Evolutionary conservation across 2,329 filamentous ascomycete species (phyloP).

Genomic region (Penicillium sp.): DNA sequence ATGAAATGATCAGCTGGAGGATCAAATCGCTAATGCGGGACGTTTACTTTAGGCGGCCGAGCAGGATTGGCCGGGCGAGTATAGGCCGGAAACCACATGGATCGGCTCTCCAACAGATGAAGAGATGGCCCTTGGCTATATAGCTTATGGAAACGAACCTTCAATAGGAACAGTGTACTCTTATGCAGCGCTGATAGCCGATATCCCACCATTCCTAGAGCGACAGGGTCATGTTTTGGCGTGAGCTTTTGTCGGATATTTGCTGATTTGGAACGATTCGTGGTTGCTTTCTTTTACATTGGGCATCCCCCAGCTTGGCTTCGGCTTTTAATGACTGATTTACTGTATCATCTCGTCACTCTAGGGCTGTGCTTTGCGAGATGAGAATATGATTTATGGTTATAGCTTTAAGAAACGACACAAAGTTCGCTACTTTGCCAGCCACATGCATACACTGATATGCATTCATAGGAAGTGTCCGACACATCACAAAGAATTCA

Average conservation of each 20-base stretch:
- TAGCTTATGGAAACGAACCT: conserved; percentile 25
- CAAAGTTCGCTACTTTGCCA: not conserved
- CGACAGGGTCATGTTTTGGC: not conserved
- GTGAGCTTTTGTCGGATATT: not conserved
- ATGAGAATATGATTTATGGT: not conserved
- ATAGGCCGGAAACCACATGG: conserved; percentile 19
- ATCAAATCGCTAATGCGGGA: not conserved
- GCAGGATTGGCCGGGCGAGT: not conserved
- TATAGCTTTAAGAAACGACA: not conserved
- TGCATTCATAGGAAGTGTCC: not conserved
- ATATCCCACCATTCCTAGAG: conserved; percentile 19
- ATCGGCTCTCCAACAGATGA: conserved; percentile 16
- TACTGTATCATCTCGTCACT: not conserved
- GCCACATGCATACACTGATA: not conserved
- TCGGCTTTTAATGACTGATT: not conserved
- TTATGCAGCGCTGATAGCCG: conserved; percentile 22
- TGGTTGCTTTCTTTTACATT: not conserved
- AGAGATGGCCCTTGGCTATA: conserved; percentile 19
- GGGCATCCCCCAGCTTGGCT: not conserved
- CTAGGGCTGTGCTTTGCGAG: not conserved
- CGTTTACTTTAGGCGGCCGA: not conserved
- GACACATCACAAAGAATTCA: not conserved
- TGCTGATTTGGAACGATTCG: not conserved
- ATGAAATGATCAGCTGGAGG: not conserved
- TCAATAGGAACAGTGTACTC: conserved; percentile 17